Evolutionary conservation across 345 rosid species (phyloP), one percentile per base, ranked within the genome.

Genomic region (Cochlearia excelsa): DNA sequence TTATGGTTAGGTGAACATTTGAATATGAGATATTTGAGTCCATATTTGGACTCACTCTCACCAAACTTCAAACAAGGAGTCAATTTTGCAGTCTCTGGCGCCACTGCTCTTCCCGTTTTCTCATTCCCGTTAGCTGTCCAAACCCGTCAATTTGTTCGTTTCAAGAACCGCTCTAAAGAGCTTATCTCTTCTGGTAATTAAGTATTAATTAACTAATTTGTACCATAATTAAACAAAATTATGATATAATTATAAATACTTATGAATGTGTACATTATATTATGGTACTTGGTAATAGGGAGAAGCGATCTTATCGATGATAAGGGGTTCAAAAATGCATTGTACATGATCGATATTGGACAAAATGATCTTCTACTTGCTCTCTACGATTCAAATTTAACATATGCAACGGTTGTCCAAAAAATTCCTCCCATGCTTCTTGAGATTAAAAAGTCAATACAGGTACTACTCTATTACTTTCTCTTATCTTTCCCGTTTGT

Each of bases 291-390:
- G 23, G 23, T 16, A 16, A 28, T 1, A 80, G 83, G 83, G 4
- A 61, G 60, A 61, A 49, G 45, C 51, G 58, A 78, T 52, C 77
- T 79, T 68, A 50, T 79, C 0, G 51, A 59, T 8, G 84, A 75
- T 10, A 68, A 69, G 30, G 78, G 71, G 50, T 86, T 77, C 56
- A 39, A 37, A 63, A 67, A 78, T 34, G 94, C 90, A 35, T 77
- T 86, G 6, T 74, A 86, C 71, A 66, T 66, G 53, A 74, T 84
- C 5, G 87, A 86, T 47, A 86, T 83, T 23, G 90, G 94, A 42
- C 90, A 86, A 68, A 86, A 86, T 37, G 90, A 86, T 73, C 71
- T 86, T 44, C 9, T 71, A 37, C 65, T 44, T 29, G 70, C 75
- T 52, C 59, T 71, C 9, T 71, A 65, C 10, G 66, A 51, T 39